phyloP scores from a whole-genome alignment of 495 filamentous ascomycete species.

The Aspergillus cavernicola region DNA sequence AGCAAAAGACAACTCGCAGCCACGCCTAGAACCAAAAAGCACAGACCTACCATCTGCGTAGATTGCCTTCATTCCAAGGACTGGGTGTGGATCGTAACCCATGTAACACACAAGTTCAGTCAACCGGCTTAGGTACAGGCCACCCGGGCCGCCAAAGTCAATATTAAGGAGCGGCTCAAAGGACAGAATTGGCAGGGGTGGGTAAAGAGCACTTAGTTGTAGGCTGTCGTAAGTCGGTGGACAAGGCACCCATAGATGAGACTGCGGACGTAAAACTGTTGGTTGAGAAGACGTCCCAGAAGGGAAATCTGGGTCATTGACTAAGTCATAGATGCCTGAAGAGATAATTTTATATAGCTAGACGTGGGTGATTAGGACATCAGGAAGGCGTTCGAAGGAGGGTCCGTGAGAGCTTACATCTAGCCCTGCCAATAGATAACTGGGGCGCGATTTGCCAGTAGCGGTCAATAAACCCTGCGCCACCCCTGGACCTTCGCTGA shows the following conservation, averaged over 20 bases:
- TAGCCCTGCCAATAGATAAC: constrained; percentile 11
- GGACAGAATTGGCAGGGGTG: background rate
- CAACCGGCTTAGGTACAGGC: constrained; percentile 6
- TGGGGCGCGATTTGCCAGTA: too few relatives aligned
- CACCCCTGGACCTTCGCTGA: constrained; percentile 2
- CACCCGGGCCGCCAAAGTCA: constrained; percentile 14
- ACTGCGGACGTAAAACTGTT: background rate
- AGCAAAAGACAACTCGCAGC: constrained; percentile 9
- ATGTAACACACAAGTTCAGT: constrained; percentile 13
- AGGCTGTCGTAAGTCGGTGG: constrained; percentile 7
- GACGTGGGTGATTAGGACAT: too few relatives aligned
- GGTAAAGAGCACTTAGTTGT: constrained; percentile 9
- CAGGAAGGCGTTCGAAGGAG: too few relatives aligned
- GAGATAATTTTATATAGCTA: background rate
- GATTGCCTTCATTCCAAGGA: constrained; percentile 11
- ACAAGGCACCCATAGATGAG: constrained; percentile 12
- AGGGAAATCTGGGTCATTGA: too few relatives aligned
- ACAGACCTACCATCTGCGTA: constrained; percentile 5
- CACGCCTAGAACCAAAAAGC: constrained; percentile 10
- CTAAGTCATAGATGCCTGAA: too few relatives aligned
- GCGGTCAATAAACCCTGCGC: constrained; percentile 8
- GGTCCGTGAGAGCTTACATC: too few relatives aligned
- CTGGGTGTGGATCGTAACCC: constrained; percentile 4
- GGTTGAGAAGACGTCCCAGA: background rate
- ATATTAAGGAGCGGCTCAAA: constrained; percentile 17